Evolutionary conservation across 257 asterid genomes (phyloP).

Genomic region (Salvia hispanica): DNA sequence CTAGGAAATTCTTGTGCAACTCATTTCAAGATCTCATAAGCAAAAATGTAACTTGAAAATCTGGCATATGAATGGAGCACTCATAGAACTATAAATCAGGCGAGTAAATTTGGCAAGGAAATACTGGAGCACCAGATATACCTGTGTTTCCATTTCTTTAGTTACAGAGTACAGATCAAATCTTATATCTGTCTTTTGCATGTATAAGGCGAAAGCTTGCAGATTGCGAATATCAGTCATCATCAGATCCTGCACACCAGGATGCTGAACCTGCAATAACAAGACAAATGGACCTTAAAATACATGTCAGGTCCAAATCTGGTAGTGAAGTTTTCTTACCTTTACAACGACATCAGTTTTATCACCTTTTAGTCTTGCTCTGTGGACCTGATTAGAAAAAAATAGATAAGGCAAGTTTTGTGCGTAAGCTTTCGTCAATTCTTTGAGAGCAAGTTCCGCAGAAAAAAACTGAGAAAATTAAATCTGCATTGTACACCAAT

Average conservation of each 20-base stretch:
- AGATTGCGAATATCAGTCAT: conserved; percentile 95
- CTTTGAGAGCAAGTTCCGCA: not conserved
- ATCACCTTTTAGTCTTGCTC: conserved; percentile 80
- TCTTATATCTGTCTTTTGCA: conserved; percentile 94
- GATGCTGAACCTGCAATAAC: conserved; percentile 82
- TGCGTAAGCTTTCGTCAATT: conserved; percentile 8
- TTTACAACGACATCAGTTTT: conserved; percentile 86
- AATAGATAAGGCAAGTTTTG: conserved; percentile 9
- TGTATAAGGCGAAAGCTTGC: conserved; percentile 89
- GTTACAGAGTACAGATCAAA: conserved; percentile 90
- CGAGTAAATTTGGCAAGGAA: too few species aligned
- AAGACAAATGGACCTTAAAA: conserved; percentile 29
- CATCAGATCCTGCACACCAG: conserved; percentile 90
- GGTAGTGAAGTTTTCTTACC: conserved; percentile 47
- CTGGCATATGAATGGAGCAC: conserved; percentile 12
- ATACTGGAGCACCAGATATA: conserved; percentile 24
- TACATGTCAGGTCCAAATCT: conserved; percentile 13
- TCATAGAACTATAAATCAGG: not conserved
- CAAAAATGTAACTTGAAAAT: not conserved
- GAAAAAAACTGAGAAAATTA: not conserved
- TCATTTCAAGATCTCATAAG: conserved; percentile 25
- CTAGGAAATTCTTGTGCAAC: not conserved
- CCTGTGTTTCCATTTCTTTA: conserved; percentile 99
- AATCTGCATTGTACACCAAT: not conserved
- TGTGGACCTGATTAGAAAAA: conserved; percentile 71